Base-by-base conservation (phyloP, 441 rosid species). In the Hura crepitans region DNA sequence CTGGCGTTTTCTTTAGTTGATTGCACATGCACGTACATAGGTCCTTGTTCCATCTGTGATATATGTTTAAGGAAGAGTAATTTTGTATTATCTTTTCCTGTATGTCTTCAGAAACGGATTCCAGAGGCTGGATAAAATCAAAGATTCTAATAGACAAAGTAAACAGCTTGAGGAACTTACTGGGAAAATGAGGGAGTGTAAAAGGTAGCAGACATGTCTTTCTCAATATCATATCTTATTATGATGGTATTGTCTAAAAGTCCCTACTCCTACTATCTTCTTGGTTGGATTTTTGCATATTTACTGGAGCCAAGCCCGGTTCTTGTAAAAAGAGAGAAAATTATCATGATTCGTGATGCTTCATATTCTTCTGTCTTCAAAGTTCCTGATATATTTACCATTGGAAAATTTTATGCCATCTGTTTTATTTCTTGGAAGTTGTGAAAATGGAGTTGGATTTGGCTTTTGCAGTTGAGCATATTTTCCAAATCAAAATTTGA, bases 161-260 rank as follows among this genome's bases (percentile, higher is more conserved):
- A 87, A 97, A 80, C 98, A 95, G 80, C 83, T 95, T 69, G 95
- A 95, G 76, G 97, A 92, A 75, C 97, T 92, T 74, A 88, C 98
- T 2, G 96, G 79, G 54, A 92, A 84, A 82, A 95, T 95, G 98
- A 87, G 92, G 42, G 99, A 92, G 28, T 95, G 99, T 68, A 95
- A 95, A 75, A 92, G 97, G 98, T 90, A 65, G 33, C 1, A 15
- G 17, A 25, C 17, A 46, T 65, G 25, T 23, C 11, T 55, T 63
- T 31, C 49, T 65, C 23, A n/a, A 22, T 64, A 55, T 57, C 33
- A 53, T 22, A 47, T 20, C 30, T 42, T 20, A 23, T 63, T 30
- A 13, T 7, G 10, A 25, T 2, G 31, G 30, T 45, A n/a, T 47
- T 45, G 25, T 15, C 6, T 18, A 0, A 54, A 22, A 70, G n/a